Base-by-base conservation (phyloP, 2,329 filamentous ascomycete genomes). In the Neonectria sp. region DNA sequence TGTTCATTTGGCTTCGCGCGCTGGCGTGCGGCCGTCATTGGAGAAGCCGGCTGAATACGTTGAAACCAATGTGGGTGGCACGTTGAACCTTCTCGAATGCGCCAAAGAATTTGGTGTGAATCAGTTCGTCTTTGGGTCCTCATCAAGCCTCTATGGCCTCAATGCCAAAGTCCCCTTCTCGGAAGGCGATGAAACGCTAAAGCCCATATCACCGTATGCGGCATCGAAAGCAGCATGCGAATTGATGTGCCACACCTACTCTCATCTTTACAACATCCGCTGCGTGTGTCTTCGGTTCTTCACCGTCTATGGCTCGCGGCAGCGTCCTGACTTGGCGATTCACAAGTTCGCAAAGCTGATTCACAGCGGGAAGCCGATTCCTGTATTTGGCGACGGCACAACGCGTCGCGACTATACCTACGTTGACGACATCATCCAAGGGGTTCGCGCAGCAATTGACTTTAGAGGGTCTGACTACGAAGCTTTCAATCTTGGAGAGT, bases 271-370 rank as follows among this genome's bases (percentile, higher is more conserved):
- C 55, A 60, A 33, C 43, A 70, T 75, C 15, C 69, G 71, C n/a
- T 74, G 70, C 62, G 43, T 74, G 27, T 72, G 69, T 15, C 71
- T 75, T 12, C 62, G 73, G n/a, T 74, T 75, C 69, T 75, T 75
- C 56, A 75, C 71, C 33, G 73, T 74, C 12, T 76, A 76, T 46
- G 73, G 73, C 46, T 61, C 73, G 12, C 68, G 73, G 9, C 72
- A 75, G 60, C 73, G 73, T 6, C 73, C 73, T 3, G 73, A 75
- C 45, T 60, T 75, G 46, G 73, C 73, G 8, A 73, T 75, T 33
- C 67, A 72, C 63, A 75, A 75, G 40, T 75, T 75, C 29, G 66
- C 71, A 4, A 68, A 68, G 58, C 55, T 75, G 17, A 75, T 75
- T 21, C 45, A 51, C 60, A 63, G 69, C 21, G 73, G 70, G 4